phyloP scores from a whole-genome alignment of 306 rosid species.

The Astragalus glycyphyllos region DNA sequence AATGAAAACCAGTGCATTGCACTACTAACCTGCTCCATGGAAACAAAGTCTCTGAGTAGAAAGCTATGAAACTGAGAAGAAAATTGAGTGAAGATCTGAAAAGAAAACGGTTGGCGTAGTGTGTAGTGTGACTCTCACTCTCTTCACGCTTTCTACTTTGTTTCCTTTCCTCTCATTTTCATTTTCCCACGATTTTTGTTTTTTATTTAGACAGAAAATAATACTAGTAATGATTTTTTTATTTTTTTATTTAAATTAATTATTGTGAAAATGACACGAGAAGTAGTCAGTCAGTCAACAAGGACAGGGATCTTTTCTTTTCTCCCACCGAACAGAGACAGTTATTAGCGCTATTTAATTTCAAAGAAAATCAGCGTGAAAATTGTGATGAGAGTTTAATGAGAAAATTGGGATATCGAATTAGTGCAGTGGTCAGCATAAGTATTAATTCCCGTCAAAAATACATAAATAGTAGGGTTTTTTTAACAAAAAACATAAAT shows the following conservation, averaged over 20 bases:
- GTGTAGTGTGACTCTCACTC: not conserved
- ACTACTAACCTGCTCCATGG: slow-evolving; percentile 54
- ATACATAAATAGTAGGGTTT: no score
- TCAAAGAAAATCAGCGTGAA: not conserved
- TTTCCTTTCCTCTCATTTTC: not conserved
- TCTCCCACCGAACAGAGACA: not conserved
- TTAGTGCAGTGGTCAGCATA: not conserved
- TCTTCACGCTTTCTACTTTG: not conserved
- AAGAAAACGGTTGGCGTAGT: not conserved
- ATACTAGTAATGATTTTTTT: no score
- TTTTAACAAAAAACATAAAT: no score
- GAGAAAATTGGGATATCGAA: not conserved
- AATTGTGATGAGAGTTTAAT: not conserved
- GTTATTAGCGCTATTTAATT: not conserved
- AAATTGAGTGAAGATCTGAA: slow-evolving; percentile 38
- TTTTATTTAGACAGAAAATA: no score
- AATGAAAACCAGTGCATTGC: slow-evolving; percentile 1
- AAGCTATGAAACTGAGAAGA: slow-evolving; percentile 3
- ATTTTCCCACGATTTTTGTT: not conserved
- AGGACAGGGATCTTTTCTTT: not conserved
- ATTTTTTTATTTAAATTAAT: no score
- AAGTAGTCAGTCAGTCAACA: not conserved
- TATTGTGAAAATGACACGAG: not conserved
- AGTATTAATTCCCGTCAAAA: no score
- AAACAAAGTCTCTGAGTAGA: not conserved